Percentiles rank a stretch among this genome's conserved stretches.
Conservation (phyloP, 2,329 filamentous ascomycete species). For the Cercospora zeae-maydis region DNA sequence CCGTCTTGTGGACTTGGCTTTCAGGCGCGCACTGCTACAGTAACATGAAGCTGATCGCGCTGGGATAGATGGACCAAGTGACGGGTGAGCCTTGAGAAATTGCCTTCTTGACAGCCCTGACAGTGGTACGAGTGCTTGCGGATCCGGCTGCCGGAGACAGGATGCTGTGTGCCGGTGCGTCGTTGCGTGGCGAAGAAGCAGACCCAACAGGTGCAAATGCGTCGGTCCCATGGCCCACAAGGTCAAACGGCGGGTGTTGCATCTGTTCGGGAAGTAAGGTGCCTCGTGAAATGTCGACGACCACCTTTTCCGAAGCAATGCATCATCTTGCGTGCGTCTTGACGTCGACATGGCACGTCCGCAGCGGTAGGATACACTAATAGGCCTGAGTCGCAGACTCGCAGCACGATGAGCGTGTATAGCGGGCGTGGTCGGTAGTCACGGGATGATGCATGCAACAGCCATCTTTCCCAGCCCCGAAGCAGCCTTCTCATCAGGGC, state of each 20-base stretch:
- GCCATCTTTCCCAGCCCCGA: not conserved
- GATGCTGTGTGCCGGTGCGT: not conserved
- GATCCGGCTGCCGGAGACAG: too few species aligned
- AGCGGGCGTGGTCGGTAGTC: not conserved
- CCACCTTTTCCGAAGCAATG: not conserved
- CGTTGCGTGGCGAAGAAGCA: not conserved
- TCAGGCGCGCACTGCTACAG: not conserved
- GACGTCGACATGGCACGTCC: conserved; percentile 5
- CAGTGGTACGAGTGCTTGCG: not conserved
- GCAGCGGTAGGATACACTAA: too few species aligned
- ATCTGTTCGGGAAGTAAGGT: not conserved
- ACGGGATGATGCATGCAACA: not conserved
- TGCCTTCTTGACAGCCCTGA: not conserved
- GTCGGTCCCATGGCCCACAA: not conserved
- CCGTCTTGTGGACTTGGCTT: not conserved
- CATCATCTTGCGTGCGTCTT: not conserved
- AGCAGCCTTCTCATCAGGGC: not conserved
- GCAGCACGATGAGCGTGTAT: not conserved
- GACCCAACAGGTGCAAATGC: not conserved
- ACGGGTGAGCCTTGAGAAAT: not conserved
- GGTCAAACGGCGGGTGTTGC: conserved; percentile 11
- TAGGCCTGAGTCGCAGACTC: not conserved
- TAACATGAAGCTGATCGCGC: not conserved
- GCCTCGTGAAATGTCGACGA: not conserved
- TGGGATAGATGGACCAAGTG: not conserved